Conservation (phyloP, 257 asterid species). For the Linaria vulgaris region DNA sequence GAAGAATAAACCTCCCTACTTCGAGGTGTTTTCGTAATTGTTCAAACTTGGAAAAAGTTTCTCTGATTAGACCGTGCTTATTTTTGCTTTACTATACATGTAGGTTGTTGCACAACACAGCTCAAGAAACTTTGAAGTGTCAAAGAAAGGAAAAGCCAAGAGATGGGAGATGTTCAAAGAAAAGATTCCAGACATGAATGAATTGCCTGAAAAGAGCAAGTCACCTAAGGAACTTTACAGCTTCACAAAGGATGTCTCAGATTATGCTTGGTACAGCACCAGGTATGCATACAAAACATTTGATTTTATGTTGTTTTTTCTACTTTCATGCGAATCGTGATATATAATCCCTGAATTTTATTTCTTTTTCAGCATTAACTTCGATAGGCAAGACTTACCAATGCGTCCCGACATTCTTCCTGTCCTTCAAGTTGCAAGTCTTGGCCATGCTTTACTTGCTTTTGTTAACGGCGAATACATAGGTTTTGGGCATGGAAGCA, state of each 20-base stretch:
- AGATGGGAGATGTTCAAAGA: conserved; percentile 76
- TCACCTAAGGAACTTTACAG: conserved; percentile 61
- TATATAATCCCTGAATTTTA: not conserved
- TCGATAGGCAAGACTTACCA: conserved; percentile 66
- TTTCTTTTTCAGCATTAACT: conserved; percentile 42
- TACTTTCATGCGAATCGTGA: no score
- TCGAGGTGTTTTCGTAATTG: no score
- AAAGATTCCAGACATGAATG: conserved; percentile 40
- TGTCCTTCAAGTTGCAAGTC: conserved; percentile 65
- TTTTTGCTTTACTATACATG: no score
- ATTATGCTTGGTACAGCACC: conserved; percentile 86
- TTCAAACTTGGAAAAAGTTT: no score
- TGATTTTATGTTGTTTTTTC: no score
- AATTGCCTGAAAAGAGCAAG: conserved; percentile 40
- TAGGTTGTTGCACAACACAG: conserved; percentile 80
- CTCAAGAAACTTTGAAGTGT: conserved; percentile 51
- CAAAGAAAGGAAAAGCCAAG: conserved; percentile 37
- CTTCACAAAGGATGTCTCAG: conserved; percentile 65
- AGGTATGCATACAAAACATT: conserved; percentile 48
- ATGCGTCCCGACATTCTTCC: conserved; percentile 71
- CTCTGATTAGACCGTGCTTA: no score
- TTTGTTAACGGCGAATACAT: conserved; percentile 62
- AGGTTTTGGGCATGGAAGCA: conserved; percentile 86
- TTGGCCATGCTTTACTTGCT: conserved; percentile 84
- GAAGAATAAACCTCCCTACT: no score